phyloP scores from a whole-genome alignment of 108 stramenopile genomes.

The Pseudonitzschia pungens region DNA sequence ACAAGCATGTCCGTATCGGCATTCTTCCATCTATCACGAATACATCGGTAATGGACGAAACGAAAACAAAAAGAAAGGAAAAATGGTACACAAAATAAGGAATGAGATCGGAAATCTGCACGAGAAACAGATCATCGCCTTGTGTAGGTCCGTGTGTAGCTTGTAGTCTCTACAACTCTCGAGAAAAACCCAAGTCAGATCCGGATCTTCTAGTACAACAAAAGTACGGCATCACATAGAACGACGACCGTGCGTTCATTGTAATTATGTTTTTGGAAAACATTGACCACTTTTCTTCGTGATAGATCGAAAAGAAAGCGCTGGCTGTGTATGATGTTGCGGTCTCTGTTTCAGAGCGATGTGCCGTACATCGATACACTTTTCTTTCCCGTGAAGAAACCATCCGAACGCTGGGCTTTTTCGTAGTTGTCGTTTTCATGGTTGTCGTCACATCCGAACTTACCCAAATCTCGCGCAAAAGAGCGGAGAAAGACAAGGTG shows the following conservation, averaged over 20 bases:
- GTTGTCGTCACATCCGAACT: constrained; percentile 21
- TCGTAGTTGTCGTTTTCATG: background rate
- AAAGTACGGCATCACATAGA: background rate
- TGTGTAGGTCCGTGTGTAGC: constrained; percentile 69
- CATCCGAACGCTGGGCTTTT: background rate
- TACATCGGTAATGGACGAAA: background rate
- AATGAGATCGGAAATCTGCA: background rate
- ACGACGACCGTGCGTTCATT: background rate
- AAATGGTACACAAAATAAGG: background rate
- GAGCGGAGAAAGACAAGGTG: constrained; percentile 56
- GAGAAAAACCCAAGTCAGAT: constrained; percentile 24
- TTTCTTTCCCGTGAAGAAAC: constrained; percentile 6
- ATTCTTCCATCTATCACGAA: constrained; percentile 54
- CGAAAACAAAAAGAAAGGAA: background rate
- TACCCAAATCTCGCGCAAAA: constrained; percentile 70
- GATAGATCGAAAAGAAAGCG: constrained; percentile 8
- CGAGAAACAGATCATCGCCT: background rate
- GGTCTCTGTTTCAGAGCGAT: background rate
- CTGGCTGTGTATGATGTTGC: background rate
- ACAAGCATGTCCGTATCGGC: constrained; percentile 47
- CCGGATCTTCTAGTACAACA: constrained; percentile 8
- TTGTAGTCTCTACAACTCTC: constrained; percentile 41
- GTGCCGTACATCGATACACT: background rate
- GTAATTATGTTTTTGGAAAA: constrained; percentile 2
- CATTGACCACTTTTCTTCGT: constrained; percentile 13